These are phyloP conservation scores for Coelastrella sp. DNA, from an alignment of 139 green algal genomes.

Conservation along the genomic window DNA sequence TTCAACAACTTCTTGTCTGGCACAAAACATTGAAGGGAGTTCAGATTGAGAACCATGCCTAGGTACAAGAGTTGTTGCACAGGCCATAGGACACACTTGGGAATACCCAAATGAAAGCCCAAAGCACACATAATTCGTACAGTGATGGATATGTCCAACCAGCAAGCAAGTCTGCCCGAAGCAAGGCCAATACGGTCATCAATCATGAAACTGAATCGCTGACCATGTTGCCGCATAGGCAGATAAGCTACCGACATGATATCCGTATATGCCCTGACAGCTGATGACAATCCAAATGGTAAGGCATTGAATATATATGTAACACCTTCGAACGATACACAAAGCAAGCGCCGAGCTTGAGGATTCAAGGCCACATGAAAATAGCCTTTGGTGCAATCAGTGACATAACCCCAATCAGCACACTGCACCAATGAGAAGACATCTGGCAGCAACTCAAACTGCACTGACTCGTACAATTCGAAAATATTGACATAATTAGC, in stretches of 20 bases:
- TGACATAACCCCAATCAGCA: slow-evolving; percentile 10
- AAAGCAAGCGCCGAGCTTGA: not conserved
- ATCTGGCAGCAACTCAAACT: slow-evolving; percentile 40
- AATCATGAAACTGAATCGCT: slow-evolving; percentile 20
- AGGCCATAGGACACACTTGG: slow-evolving; percentile 29
- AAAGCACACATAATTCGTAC: slow-evolving; percentile 19
- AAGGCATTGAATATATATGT: slow-evolving; percentile 29
- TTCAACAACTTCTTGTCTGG: slow-evolving; percentile 15
- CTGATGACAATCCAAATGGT: slow-evolving; percentile 23
- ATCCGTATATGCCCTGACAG: slow-evolving; percentile 24
- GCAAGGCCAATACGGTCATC: slow-evolving; percentile 20
- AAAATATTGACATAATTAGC: slow-evolving; percentile 39
- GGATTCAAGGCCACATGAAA: not conserved
- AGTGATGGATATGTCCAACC: not conserved
- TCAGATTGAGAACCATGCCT: not conserved
- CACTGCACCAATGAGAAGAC: slow-evolving; percentile 9
- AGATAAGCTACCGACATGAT: not conserved
- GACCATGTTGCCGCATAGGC: not conserved
- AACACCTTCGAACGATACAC: not conserved
- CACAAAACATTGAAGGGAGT: not conserved
- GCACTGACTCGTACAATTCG: slow-evolving; percentile 22
- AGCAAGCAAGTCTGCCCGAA: not conserved
- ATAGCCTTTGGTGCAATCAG: slow-evolving; percentile 32
- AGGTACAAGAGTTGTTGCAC: not conserved
- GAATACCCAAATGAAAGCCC: slow-evolving; percentile 11